Conservation (phyloP, 1,284 basidiomycete species). For the Coniferiporia sulphurascens region DNA sequence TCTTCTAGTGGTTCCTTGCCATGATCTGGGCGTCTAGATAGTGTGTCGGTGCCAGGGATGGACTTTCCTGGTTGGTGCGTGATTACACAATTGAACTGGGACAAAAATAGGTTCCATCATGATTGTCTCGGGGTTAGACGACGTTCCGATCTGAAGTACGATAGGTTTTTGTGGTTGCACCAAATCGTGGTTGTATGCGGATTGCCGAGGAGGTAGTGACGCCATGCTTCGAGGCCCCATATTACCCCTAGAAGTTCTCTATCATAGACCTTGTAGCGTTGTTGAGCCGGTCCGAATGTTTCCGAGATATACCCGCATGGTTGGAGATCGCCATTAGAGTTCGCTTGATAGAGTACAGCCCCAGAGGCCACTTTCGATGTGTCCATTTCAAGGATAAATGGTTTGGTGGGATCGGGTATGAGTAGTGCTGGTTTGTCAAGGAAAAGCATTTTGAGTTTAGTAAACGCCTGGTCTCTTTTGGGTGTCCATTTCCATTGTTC, state of each 20-base stretch:
- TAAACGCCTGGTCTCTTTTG: background rate
- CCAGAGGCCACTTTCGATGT: background rate
- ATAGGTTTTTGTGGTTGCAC: slow-evolving; percentile 1
- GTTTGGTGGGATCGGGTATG: background rate
- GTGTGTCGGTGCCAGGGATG: too few species aligned
- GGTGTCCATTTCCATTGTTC: background rate
- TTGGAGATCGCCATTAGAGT: background rate
- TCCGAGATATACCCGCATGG: background rate
- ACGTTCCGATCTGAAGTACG: background rate
- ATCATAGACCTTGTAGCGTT: background rate
- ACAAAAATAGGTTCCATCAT: background rate
- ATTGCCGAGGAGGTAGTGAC: background rate
- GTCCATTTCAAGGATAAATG: background rate
- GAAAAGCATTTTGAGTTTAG: background rate
- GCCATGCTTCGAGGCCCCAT: background rate
- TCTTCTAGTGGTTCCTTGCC: too few species aligned
- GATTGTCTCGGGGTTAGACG: background rate
- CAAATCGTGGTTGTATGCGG: background rate
- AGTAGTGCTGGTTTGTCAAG: background rate
- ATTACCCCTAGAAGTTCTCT: background rate
- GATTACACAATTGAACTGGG: too few species aligned
- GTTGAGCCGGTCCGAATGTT: background rate
- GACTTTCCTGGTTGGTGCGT: too few species aligned
- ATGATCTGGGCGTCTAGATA: too few species aligned
- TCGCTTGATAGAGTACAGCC: background rate